Percentiles rank a stretch among this genome's conserved stretches.
These are phyloP conservation scores for Mycosarcoma mackinlayi DNA, from an alignment of 1,284 basidiomycete species.

Conservation along the genomic window DNA sequence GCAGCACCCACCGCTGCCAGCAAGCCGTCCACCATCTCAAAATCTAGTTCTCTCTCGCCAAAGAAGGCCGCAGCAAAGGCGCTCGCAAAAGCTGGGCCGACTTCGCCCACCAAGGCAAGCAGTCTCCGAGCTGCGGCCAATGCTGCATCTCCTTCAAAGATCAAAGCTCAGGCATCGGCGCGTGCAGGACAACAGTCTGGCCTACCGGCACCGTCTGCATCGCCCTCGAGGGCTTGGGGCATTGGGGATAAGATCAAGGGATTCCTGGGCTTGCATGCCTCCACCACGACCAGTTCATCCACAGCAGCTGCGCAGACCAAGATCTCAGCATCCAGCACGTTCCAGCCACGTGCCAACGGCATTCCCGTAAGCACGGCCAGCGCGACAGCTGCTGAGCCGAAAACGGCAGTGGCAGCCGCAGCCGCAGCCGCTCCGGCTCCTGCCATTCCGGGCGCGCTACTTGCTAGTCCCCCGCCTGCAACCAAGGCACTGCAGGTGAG, in stretches of 20 bases:
- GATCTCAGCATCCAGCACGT: constrained; percentile 34
- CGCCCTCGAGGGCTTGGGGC: constrained; percentile 45
- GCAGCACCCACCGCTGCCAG: constrained; percentile 3
- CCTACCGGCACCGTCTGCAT: constrained; percentile 23
- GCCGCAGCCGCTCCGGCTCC: constrained; percentile 6
- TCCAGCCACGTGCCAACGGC: constrained; percentile 33
- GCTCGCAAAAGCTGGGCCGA: constrained; percentile 32
- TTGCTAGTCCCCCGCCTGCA: constrained; percentile 29
- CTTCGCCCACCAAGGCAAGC: constrained; percentile 43
- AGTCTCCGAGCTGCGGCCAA: constrained; percentile 39
- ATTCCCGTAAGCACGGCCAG: constrained; percentile 5
- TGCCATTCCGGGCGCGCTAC: constrained; percentile 34
- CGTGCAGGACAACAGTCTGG: constrained; percentile 24
- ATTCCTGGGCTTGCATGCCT: constrained; percentile 52
- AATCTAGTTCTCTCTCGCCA: constrained; percentile 32
- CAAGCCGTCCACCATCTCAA: constrained; percentile 17
- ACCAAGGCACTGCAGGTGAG: constrained; percentile 28
- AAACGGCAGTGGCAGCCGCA: constrained; percentile 6
- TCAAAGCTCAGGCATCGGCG: constrained; percentile 20
- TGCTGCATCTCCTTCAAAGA: constrained; percentile 32
- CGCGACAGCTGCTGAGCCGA: constrained; percentile 1
- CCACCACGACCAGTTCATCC: constrained; percentile 25
- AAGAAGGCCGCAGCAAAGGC: constrained; percentile 49
- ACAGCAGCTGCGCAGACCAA: constrained; percentile 32
- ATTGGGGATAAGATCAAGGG: constrained; percentile 58